Conservation (phyloP, 2,329 filamentous ascomycete genomes). For the Fusarium veterinarium region DNA sequence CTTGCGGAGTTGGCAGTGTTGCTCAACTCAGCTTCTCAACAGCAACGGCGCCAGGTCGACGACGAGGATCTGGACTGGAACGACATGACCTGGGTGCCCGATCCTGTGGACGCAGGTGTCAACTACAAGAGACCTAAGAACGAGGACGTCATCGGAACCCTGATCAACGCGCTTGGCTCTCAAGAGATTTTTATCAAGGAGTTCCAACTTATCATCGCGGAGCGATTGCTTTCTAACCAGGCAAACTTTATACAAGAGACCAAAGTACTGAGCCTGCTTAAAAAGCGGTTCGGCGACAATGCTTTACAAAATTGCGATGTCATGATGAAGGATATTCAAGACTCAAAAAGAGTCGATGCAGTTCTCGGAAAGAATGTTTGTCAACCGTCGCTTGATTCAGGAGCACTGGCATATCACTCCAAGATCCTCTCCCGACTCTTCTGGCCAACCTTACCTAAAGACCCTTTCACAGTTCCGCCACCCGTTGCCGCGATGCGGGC, state of each 20-base stretch:
- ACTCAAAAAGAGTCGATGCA: slow-evolving; percentile 80
- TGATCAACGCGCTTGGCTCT: slow-evolving; percentile 88
- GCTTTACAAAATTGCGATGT: slow-evolving; percentile 94
- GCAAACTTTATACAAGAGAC: slow-evolving; percentile 81
- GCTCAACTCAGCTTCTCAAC: slow-evolving; percentile 70
- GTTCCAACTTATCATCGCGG: slow-evolving; percentile 88
- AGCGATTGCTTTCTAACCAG: slow-evolving; percentile 77
- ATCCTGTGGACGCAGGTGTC: slow-evolving; percentile 91
- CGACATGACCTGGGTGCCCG: slow-evolving; percentile 92
- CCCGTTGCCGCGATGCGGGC: slow-evolving; percentile 71
- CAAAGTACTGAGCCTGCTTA: slow-evolving; percentile 86
- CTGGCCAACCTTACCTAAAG: slow-evolving; percentile 85
- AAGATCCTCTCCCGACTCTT: slow-evolving; percentile 93
- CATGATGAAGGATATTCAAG: slow-evolving; percentile 93
- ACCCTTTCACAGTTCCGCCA: slow-evolving; percentile 72
- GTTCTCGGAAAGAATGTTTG: slow-evolving; percentile 65
- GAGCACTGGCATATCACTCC: slow-evolving; percentile 68
- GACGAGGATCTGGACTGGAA: slow-evolving; percentile 86
- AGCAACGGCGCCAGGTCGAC: slow-evolving; percentile 63
- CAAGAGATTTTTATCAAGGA: slow-evolving; percentile 95
- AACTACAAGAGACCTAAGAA: slow-evolving; percentile 91
- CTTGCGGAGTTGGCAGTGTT: slow-evolving; percentile 75
- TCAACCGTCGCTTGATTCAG: slow-evolving; percentile 23
- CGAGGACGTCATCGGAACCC: slow-evolving; percentile 90
- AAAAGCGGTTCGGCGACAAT: slow-evolving; percentile 86